Evolutionary conservation across 768 basidiomycete species (phyloP), one percentile per base, ranked within the genome.

Genomic region (Suillus spraguei): DNA sequence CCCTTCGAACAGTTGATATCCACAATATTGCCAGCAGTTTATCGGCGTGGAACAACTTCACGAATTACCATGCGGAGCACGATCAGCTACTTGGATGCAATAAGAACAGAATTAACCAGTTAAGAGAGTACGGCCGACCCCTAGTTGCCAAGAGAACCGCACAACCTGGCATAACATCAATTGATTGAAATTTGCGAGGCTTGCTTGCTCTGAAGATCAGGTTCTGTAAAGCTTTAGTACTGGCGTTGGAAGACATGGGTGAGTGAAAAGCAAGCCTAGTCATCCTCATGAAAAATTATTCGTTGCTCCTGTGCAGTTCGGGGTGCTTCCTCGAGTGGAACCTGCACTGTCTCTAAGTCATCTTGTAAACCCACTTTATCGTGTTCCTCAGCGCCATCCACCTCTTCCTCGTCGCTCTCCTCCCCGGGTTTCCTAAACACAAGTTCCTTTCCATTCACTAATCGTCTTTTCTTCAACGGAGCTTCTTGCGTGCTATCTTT

Each of bases 371-470:
- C 41, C 22, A 54, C 35, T 54, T 65, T 64, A 24, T 65, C 60
- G 47, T 59, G 44, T 33, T 41, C 59, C 36, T 39, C 50, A 28
- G 16, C 41, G 9, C 24, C 61, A 13, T 55, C 67, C 16, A 68
- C 69, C 3, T 72, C 76, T 5, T 72, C 75, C 11, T 79, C 82
- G 55, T 77, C 80, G 58, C 72, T 78, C 61, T 81, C 84, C 62
- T 86, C 85, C 9, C 82, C 86, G 10, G 84, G 84, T 66, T 74
- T 72, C 67, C 76, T 79, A 71, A 88, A 87, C 41, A 82, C 77
- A 20, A 96, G 74, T 69, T 88, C 92, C 68, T 86, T 84, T 64
- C 91, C 94, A 63, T 87, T 91, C 0, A 95, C 87, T 36, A 97
- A 76, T 66, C 94, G 83, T 63, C 94, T 78, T 74, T 94, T 95